Evolutionary conservation across 306 rosid genomes (phyloP).

Genomic region (Pterocarpus macrocarpus): DNA sequence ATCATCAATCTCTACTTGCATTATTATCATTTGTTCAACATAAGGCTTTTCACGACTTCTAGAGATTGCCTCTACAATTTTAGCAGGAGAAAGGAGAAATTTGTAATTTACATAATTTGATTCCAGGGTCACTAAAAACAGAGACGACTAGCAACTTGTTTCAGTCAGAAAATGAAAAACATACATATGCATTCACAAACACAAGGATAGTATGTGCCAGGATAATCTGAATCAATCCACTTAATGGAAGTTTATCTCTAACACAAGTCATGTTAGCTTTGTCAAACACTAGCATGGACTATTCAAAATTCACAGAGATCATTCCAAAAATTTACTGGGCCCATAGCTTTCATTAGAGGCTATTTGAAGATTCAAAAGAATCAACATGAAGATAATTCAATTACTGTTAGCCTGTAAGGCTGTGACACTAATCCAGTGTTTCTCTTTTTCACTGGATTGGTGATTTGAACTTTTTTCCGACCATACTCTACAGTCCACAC

Average conservation of each 20-base stretch:
- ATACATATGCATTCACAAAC: neutral
- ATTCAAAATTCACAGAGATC: conserved; percentile 11
- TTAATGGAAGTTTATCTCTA: neutral
- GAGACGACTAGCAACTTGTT: neutral
- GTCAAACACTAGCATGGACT: conserved; percentile 3
- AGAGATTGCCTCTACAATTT: conserved; percentile 5
- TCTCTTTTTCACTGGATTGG: neutral
- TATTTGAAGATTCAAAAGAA: neutral
- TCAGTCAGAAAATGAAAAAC: conserved; percentile 4
- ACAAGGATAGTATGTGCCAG: neutral
- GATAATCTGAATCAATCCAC: neutral
- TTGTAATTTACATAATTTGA: neutral
- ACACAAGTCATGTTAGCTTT: conserved; percentile 3
- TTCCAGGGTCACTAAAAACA: neutral
- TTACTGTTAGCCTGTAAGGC: neutral
- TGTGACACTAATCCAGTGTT: neutral
- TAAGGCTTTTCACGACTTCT: neutral
- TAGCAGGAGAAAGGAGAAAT: neutral
- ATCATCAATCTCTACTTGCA: conserved; percentile 5
- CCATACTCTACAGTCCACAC: neutral
- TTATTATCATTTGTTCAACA: neutral
- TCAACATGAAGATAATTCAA: too few species aligned
- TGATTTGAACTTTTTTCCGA: neutral
- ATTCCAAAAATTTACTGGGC: neutral
- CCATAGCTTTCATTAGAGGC: neutral